Evolutionary conservation across 1,284 basidiomycete genomes (phyloP), one percentile per base, ranked within the genome.

Genomic region (Tranzscheliella williamsii): DNA sequence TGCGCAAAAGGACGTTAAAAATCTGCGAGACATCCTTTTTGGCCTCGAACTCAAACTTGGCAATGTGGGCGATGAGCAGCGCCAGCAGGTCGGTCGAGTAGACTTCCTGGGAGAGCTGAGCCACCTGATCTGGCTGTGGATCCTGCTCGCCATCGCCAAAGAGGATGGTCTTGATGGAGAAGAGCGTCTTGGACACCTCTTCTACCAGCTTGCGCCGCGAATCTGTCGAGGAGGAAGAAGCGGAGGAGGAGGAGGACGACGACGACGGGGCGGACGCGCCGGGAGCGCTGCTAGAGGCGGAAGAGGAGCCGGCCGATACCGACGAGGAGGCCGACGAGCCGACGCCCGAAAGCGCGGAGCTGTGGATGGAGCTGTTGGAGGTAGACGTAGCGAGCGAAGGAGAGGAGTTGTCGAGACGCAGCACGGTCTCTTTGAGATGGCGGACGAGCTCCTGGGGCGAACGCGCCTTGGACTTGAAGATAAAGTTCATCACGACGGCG

Each of bases 21-120:
- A 98, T 94, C 79, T 93, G 90, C 0, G 93, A 90, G 23, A 94
- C 91, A 72, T 98, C 95, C 80, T 98, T 98, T 39, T 82, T 79
- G 5, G 83, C 81, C 81, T 99, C 95, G 74, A 98, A 99, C 74
- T 99, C 95, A 75, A 98, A 88, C 29, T 86, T 85, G 24, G 80
- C 84, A 66, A 97, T 88, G 77, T 90, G 85, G 37, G 85, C 80
- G 15, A 97, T 86, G 57, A 98, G 85, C 38, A 86, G 81, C 57
- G 87, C 84, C 9, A 99, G 83, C 18, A 97, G 82, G 76, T 97
- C 91, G 47, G 88, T 88, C 55, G 86, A 86, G 80, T 98, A 98
- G 5, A 91, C 89, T 77, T 98, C 94, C 76, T 96, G 91, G 0
- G 94, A 89, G 15, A 98, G 85, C 76, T 96, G 91, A 1, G 73